These are phyloP conservation scores for Exophiala bonariae DNA, from an alignment of 2,329 filamentous ascomycete species.

Conservation along the genomic window DNA sequence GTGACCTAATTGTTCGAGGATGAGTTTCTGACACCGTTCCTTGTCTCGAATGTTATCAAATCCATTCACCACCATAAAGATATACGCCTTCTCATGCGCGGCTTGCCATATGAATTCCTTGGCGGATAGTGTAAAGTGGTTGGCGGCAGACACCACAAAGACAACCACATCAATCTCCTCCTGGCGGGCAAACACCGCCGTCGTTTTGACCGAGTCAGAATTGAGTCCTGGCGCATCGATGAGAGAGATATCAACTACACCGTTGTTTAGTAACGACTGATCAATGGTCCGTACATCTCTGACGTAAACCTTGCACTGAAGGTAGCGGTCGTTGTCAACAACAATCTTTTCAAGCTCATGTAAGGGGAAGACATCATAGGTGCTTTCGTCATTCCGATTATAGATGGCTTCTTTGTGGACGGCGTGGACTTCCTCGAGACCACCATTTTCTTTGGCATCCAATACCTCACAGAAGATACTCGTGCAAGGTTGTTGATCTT, in stretches of 20 bases:
- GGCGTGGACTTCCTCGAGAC: constrained; percentile 92
- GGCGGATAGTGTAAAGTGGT: constrained; percentile 97
- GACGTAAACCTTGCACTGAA: constrained; percentile 96
- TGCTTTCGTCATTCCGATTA: constrained; percentile 87
- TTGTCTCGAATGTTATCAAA: constrained; percentile 94
- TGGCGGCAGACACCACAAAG: constrained; percentile 95
- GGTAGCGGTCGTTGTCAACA: constrained; percentile 81
- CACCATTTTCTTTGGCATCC: constrained; percentile 85
- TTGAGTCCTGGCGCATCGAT: constrained; percentile 97
- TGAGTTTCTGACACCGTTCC: constrained; percentile 85
- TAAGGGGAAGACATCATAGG: constrained; percentile 83
- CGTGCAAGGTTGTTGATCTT: constrained; percentile 97
- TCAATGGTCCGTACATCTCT: constrained; percentile 86
- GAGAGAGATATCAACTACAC: constrained; percentile 94
- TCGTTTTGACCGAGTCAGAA: constrained; percentile 94
- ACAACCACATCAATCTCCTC: constrained; percentile 99
- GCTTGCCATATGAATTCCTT: constrained; percentile 97
- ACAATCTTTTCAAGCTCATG: constrained; percentile 84
- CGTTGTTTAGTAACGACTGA: constrained; percentile 93
- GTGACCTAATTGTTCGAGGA: constrained; percentile 81
- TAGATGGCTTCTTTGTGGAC: constrained; percentile 80
- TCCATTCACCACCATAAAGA: constrained; percentile 98
- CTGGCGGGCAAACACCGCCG: constrained; percentile 92
- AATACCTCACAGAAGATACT: constrained; percentile 98
- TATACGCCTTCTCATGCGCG: constrained; percentile 94